Percentiles rank a stretch among this genome's conserved stretches.
These are phyloP conservation scores for Pseudogymnoascus sp. DNA, from an alignment of 2,329 filamentous ascomycete species.

Conservation along the genomic window DNA sequence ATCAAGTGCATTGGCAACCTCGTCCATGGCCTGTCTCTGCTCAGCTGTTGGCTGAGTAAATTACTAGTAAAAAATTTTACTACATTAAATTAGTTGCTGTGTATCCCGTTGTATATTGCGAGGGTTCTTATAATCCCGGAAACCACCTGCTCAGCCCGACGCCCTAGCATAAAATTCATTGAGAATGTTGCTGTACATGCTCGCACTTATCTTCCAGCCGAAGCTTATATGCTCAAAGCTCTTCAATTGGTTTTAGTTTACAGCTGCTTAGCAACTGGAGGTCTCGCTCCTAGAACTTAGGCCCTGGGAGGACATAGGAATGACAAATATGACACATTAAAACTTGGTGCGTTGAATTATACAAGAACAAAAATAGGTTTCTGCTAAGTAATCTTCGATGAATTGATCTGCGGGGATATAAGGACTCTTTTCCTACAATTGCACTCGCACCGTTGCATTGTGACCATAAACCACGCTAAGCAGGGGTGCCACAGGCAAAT, in stretches of 20 bases:
- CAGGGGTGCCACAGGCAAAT: background rate
- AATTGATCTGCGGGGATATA: background rate
- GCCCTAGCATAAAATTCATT: too few relatives aligned
- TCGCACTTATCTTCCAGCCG: background rate
- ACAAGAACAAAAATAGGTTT: constrained; percentile 1
- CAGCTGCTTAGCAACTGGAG: constrained; percentile 4
- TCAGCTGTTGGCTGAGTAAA: too few relatives aligned
- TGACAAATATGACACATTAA: constrained; percentile 7
- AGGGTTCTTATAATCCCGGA: too few relatives aligned
- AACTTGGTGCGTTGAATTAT: constrained; percentile 8
- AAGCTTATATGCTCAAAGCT: constrained; percentile 9
- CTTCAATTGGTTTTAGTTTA: background rate
- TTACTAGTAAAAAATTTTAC: too few relatives aligned
- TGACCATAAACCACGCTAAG: background rate
- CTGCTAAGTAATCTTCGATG: background rate
- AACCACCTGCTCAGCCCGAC: too few relatives aligned
- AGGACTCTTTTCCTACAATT: background rate
- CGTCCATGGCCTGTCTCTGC: too few relatives aligned
- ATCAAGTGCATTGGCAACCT: too few relatives aligned
- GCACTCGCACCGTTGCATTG: background rate
- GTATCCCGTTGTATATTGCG: too few relatives aligned
- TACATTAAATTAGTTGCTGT: too few relatives aligned
- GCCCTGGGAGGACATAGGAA: constrained; percentile 4
- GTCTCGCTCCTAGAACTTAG: constrained; percentile 6
- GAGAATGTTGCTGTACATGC: background rate